Evolutionary conservation across 345 rosid species (phyloP), one percentile per base, ranked within the genome.

Genomic region (Crucihimalaya himalaica): DNA sequence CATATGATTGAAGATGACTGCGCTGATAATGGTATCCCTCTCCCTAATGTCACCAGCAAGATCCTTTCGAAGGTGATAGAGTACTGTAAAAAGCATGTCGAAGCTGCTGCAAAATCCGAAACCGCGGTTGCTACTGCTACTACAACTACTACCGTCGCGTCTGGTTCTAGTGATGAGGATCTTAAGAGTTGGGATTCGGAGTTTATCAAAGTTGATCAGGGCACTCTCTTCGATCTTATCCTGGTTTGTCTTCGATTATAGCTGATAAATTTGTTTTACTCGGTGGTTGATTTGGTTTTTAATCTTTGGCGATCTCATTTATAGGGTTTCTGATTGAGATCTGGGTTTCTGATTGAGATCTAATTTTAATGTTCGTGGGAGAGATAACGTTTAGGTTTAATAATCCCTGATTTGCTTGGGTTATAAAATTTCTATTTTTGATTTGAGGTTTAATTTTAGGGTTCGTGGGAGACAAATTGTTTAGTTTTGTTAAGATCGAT

Each of bases 1-100:
- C 87, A 86, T 80, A 73, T 85, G 88, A 84, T 88, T 39, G 86
- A 81, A 31, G 91, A 86, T 56, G 83, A 72, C 29, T 86, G 89
- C 75, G 87, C 84, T 27, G 79, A 82, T 67, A 70, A 50, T 25
- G 88, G 34, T 21, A 84, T 88, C 74, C 89, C 93, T 15, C 21
- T 88, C 23, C 87, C 91, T 0, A 88, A 86, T 45, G 87, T 88
- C 48, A 78, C 78, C n/a, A 79, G 87, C 63, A 75, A 80, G 76
- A 80, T 83, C 71, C 81, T 88, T 6, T 76, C 84, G 3, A 85
- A 76, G 80, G 87, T 88, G 0, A 73, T 88, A 11, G 91, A 88
- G 76, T 86, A 83, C 73, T 83, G 87, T 79, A 81, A 74, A 70
- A 81, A 77, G 66, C 93, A 85, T 66, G 86, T 80, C 23, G 86